Percentiles rank a stretch among this genome's conserved stretches.
Conservation (phyloP, 208 protist genomes). For the Trypanosoma theileri region DNA sequence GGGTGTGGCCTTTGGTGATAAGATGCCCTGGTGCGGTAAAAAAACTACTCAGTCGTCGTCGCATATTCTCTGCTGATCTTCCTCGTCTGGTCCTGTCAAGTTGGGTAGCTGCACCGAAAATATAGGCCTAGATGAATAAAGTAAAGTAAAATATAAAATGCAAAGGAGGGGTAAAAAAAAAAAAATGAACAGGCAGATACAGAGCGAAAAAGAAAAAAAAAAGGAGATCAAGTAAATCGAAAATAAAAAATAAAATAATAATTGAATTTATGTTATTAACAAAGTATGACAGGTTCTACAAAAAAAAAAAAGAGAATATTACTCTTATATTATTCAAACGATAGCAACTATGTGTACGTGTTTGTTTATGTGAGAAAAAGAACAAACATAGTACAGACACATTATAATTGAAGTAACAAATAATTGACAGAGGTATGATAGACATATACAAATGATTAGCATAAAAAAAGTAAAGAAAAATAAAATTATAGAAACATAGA, state of each 20-base stretch:
- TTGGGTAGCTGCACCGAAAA: not conserved
- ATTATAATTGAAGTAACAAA: too few relatives aligned
- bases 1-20: conserved; percentile 8
- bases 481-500: not conserved
- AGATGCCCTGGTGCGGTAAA: not conserved
- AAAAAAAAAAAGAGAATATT: too few relatives aligned
- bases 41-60: not conserved
- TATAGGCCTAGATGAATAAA: too few relatives aligned
- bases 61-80: not conserved
- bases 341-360: not conserved
- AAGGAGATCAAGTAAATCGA: too few relatives aligned
- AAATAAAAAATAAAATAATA: too few relatives aligned
- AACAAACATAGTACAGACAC: not conserved
- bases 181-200: not conserved
- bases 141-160: conserved; percentile 1
- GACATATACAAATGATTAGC: too few relatives aligned
- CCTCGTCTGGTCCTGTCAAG: not conserved
- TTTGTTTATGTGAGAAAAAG: not conserved
- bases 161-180: conserved; percentile 7
- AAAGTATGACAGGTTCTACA: too few relatives aligned
- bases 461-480: not conserved
- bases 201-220: too few relatives aligned
- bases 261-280: too few relatives aligned
- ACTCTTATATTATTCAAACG: not conserved
- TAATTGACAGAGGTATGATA: too few relatives aligned